These are phyloP conservation scores for Termitomyces sp. DNA, from an alignment of 768 basidiomycete genomes.

Conservation along the genomic window DNA sequence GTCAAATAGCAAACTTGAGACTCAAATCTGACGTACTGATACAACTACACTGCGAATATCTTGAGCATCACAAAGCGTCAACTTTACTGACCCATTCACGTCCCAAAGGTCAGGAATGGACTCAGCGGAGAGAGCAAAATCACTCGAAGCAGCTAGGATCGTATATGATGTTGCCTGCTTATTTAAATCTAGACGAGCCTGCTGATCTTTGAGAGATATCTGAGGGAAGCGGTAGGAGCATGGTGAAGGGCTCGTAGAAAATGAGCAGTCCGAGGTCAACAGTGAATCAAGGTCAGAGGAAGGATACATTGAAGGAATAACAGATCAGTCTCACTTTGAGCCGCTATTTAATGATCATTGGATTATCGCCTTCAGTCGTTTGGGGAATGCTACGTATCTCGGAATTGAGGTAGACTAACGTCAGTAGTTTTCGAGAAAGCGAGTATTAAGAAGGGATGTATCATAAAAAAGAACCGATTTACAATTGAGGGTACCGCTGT, in stretches of 20 bases:
- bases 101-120: constrained; percentile 20
- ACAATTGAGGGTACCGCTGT: not conserved
- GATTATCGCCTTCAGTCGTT: not conserved
- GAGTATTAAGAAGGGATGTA: not conserved
- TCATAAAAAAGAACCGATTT: not conserved
- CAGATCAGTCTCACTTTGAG: not conserved
- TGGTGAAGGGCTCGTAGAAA: constrained; percentile 15
- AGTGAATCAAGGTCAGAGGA: constrained; percentile 1
- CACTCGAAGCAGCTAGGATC: constrained; percentile 39
- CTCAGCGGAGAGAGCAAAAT: constrained; percentile 29
- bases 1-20: not conserved
- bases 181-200: constrained; percentile 5
- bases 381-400: not conserved
- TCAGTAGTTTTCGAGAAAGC: not conserved
- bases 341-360: not conserved
- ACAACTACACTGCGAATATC: constrained; percentile 42
- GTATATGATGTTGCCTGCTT: constrained; percentile 36
- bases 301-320: constrained; percentile 10
- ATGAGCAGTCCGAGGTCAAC: constrained; percentile 10
- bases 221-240: not conserved
- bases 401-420: constrained; percentile 3
- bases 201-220: not conserved
- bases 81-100: constrained; percentile 24
- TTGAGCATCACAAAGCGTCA: constrained; percentile 32
- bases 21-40: constrained; percentile 27